These are phyloP conservation scores for Aspergillus sclerotioniger DNA, from an alignment of 495 filamentous ascomycete species.

Conservation along the genomic window DNA sequence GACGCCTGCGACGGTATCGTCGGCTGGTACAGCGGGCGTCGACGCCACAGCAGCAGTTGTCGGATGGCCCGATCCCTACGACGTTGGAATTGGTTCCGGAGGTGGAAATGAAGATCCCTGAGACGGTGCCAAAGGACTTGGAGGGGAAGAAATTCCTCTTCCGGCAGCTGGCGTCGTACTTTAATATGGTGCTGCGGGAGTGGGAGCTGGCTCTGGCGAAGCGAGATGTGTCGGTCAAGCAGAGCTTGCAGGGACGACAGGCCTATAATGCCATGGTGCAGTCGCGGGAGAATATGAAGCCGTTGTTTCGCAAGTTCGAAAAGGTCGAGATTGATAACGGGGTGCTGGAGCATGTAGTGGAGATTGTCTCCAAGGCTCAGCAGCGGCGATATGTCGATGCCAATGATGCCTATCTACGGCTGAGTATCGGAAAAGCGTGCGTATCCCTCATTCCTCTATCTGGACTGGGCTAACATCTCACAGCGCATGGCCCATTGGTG, in stretches of 20 bases:
- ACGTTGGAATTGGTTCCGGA: slow-evolving; percentile 73
- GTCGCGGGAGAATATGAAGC: slow-evolving; percentile 79
- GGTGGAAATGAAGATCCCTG: slow-evolving; percentile 79
- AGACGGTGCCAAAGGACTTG: slow-evolving; percentile 52
- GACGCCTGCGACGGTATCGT: slow-evolving; percentile 66
- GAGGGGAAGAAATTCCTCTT: slow-evolving; percentile 66
- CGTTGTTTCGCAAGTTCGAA: slow-evolving; percentile 88
- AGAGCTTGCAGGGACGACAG: slow-evolving; percentile 72
- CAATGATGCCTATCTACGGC: slow-evolving; percentile 86
- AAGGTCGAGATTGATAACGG: slow-evolving; percentile 71
- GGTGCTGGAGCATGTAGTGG: slow-evolving; percentile 80
- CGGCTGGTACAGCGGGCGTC: slow-evolving; percentile 48
- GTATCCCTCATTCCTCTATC: slow-evolving; percentile 18
- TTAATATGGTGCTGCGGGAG: slow-evolving; percentile 85
- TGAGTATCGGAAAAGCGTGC: slow-evolving; percentile 94
- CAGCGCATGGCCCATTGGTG: slow-evolving; percentile 94
- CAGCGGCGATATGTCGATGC: slow-evolving; percentile 90
- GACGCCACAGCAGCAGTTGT: slow-evolving; percentile 52
- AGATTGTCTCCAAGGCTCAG: slow-evolving; percentile 90
- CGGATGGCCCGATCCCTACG: slow-evolving; percentile 64
- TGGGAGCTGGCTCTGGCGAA: slow-evolving; percentile 78
- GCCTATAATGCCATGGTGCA: slow-evolving; percentile 78
- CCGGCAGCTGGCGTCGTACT: slow-evolving; percentile 87
- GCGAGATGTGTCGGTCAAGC: slow-evolving; percentile 59
- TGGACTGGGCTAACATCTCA: slow-evolving; percentile 9